A percentile compares a stretch with the other conserved stretches of the same genome.
Conservation (phyloP, 176 grass and related monocot genomes). For the Aegilops speltoides region DNA sequence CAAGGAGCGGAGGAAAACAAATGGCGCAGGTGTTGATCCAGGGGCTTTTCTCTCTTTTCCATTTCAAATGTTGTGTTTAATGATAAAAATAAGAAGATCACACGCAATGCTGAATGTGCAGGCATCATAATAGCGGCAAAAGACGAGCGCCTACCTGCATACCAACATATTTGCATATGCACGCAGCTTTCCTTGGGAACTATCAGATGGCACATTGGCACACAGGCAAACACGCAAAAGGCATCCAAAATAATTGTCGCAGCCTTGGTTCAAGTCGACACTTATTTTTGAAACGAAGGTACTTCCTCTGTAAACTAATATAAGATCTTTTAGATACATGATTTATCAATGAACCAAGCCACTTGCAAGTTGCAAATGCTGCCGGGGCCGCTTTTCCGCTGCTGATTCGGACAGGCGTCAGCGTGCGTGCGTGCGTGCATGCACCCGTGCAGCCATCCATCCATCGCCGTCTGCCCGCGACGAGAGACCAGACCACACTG, state of each 20-base stretch:
- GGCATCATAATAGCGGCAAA: conserved; percentile 12
- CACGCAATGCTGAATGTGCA: conserved; percentile 52
- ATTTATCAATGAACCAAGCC: conserved; percentile 10
- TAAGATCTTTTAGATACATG: too few relatives aligned
- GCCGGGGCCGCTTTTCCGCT: conserved; percentile 22
- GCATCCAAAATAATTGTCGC: too few relatives aligned
- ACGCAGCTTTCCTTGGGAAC: conserved; percentile 21
- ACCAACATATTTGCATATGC: conserved; percentile 11
- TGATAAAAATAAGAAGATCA: neutral
- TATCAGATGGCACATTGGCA: neutral
- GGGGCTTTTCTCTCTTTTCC: too few relatives aligned
- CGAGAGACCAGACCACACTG: conserved; percentile 3
- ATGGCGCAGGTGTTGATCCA: conserved; percentile 1
- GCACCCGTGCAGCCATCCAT: neutral
- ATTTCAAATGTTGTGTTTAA: too few relatives aligned
- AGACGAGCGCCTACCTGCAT: neutral
- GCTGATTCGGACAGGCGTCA: conserved; percentile 56
- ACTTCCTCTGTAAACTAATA: too few relatives aligned
- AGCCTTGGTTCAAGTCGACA: too few relatives aligned
- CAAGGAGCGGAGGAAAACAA: neutral
- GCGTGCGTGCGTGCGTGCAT: conserved; percentile 28
- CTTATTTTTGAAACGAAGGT: too few relatives aligned
- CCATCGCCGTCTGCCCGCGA: neutral
- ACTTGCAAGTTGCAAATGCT: neutral
- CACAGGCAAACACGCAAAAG: neutral